Percentiles rank a stretch among this genome's conserved stretches.
Conservation (phyloP, 768 basidiomycete genomes). For the Naganishia randhawae region DNA sequence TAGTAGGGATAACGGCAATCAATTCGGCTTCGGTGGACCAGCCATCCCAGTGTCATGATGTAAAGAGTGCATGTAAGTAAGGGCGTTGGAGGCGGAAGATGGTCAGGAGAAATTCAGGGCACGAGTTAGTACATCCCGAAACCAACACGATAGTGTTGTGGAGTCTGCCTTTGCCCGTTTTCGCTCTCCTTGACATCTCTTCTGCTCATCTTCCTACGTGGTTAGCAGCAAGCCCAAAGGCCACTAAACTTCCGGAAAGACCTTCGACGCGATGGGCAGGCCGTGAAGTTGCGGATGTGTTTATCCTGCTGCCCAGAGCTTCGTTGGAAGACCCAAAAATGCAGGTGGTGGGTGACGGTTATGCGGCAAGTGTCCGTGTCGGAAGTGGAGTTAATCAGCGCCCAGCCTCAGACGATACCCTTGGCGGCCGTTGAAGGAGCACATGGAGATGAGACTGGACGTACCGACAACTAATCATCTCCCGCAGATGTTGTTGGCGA, state of each 20-base stretch:
- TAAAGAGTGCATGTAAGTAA: not conserved
- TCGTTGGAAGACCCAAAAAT: constrained; percentile 38
- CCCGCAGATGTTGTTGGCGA: too few relatives aligned
- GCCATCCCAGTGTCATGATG: constrained; percentile 5
- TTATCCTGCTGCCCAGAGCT: not conserved
- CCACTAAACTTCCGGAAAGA: too few relatives aligned
- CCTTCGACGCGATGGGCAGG: too few relatives aligned
- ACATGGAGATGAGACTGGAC: too few relatives aligned
- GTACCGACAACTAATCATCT: too few relatives aligned
- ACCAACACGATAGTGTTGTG: too few relatives aligned
- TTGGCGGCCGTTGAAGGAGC: too few relatives aligned
- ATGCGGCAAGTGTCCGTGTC: not conserved
- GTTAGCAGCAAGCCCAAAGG: too few relatives aligned
- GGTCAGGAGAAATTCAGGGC: not conserved
- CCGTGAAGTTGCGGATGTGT: too few relatives aligned
- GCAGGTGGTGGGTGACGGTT: constrained; percentile 2
- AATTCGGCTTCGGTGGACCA: constrained; percentile 35
- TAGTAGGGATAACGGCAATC: constrained; percentile 42
- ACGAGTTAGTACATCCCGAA: not conserved
- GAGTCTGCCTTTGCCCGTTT: too few relatives aligned
- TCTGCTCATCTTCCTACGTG: too few relatives aligned
- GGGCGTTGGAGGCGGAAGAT: not conserved
- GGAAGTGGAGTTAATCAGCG: not conserved
- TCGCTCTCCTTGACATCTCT: too few relatives aligned
- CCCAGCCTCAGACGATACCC: not conserved